A percentile compares a stretch with the other conserved stretches of the same genome.
These are phyloP conservation scores for Colletotrichum truncatum DNA, from an alignment of 2,329 filamentous ascomycete genomes.

Conservation along the genomic window DNA sequence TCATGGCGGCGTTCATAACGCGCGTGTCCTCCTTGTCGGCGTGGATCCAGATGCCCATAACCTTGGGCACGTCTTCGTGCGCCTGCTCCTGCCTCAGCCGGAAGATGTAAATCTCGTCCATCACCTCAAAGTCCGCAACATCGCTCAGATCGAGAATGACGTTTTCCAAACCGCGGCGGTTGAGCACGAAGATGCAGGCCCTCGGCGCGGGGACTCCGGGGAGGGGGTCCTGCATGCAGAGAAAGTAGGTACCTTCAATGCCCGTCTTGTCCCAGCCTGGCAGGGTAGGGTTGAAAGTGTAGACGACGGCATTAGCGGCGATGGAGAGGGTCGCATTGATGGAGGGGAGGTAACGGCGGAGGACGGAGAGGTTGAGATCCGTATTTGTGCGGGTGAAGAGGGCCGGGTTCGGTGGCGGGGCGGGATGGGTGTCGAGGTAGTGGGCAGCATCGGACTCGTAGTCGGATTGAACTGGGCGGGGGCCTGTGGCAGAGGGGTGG, in stretches of 20 bases:
- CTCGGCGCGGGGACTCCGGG: conserved; percentile 47
- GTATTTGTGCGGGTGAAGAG: conserved; percentile 76
- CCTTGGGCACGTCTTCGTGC: conserved; percentile 42
- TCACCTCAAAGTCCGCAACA: conserved; percentile 71
- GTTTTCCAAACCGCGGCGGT: conserved; percentile 76
- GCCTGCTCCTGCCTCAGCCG: conserved; percentile 47
- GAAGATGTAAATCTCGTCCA: conserved; percentile 62
- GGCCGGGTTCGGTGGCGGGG: conserved; percentile 55
- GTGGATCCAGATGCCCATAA: conserved; percentile 66
- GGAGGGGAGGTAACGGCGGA: conserved; percentile 81
- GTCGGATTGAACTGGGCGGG: conserved; percentile 53
- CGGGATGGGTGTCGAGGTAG: conserved; percentile 52
- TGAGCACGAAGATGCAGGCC: conserved; percentile 76
- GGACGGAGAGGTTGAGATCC: conserved; percentile 86
- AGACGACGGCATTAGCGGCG: conserved; percentile 87
- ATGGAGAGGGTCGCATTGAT: conserved; percentile 80
- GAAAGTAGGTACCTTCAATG: conserved; percentile 88
- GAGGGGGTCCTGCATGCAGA: conserved; percentile 72
- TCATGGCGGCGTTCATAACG: conserved; percentile 49
- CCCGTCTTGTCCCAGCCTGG: conserved; percentile 85
- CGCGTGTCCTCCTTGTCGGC: conserved; percentile 56
- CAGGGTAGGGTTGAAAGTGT: conserved; percentile 74
- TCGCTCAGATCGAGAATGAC: conserved; percentile 72
- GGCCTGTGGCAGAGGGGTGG: conserved; percentile 50
- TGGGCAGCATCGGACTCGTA: conserved; percentile 73